phyloP scores from a whole-genome alignment of 306 rosid species.

The Geum urbanum region DNA sequence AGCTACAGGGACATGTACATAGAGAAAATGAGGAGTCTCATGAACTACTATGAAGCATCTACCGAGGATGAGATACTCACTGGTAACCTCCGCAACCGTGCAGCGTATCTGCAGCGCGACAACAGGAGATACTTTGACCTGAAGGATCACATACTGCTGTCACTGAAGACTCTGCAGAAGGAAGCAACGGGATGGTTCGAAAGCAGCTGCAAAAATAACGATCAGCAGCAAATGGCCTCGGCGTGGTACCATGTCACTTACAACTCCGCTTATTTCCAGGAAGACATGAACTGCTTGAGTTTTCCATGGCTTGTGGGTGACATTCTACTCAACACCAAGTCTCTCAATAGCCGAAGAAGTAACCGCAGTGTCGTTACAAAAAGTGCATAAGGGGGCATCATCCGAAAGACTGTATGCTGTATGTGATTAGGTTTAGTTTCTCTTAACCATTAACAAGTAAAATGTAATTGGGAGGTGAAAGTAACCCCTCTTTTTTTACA shows the following conservation, averaged over 20 bases:
- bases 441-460: not conserved
- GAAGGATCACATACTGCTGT: conserved; percentile 69
- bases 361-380: not conserved
- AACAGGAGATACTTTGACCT: conserved; percentile 65
- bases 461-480: no score
- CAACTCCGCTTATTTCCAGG: conserved; percentile 41
- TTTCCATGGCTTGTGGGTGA: conserved; percentile 87
- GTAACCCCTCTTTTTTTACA: no score
- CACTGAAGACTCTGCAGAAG: conserved; percentile 50
- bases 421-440: not conserved
- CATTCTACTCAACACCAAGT: conserved; percentile 53
- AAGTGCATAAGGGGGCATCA: not conserved
- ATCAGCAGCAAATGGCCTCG: conserved; percentile 53
- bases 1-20: conserved; percentile 56
- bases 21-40: conserved; percentile 51
- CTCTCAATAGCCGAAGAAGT: conserved; percentile 25
- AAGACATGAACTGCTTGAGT: conserved; percentile 50
- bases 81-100: conserved; percentile 60
- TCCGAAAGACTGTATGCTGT: not conserved
- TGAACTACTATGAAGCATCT: conserved; percentile 62
- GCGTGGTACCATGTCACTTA: conserved; percentile 92
- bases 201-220: conserved; percentile 38
- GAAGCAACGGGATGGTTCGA: conserved; percentile 78
- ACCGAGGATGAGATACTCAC: conserved; percentile 74
- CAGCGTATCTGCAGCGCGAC: conserved; percentile 78